Evolutionary conservation across 306 rosid genomes (phyloP).

Genomic region (Heteromeles arbutifolia): DNA sequence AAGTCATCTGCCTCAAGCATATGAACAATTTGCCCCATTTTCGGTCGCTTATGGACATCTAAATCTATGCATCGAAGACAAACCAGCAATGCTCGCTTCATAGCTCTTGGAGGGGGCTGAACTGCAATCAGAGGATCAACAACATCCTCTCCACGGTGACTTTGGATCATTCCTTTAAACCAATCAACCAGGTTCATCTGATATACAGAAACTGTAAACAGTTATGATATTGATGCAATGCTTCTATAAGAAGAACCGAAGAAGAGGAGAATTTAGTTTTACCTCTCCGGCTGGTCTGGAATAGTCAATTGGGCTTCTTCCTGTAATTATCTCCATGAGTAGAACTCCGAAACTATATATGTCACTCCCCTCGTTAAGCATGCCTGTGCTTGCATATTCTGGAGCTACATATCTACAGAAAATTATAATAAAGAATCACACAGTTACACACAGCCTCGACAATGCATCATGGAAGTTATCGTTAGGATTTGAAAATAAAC

Average conservation of each 20-base stretch:
- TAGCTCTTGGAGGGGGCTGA: slow-evolving; percentile 66
- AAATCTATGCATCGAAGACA: slow-evolving; percentile 88
- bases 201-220: slow-evolving; percentile 9
- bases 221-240: slow-evolving; percentile 6
- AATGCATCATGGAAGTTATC: neutral
- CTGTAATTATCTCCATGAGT: slow-evolving; percentile 96
- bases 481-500: slow-evolving; percentile 14
- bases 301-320: slow-evolving; percentile 91
- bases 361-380: slow-evolving; percentile 94
- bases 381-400: slow-evolving; percentile 92
- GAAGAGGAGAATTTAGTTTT: slow-evolving; percentile 13
- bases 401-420: slow-evolving; percentile 86
- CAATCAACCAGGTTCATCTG: slow-evolving; percentile 98
- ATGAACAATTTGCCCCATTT: slow-evolving; percentile 97
- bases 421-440: neutral
- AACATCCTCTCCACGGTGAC: slow-evolving; percentile 78
- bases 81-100: slow-evolving; percentile 75
- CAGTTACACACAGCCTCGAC: neutral
- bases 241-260: neutral
- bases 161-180: slow-evolving; percentile 88
- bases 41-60: slow-evolving; percentile 84
- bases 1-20: slow-evolving; percentile 97
- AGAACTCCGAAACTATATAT: slow-evolving; percentile 91
- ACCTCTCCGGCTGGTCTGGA: slow-evolving; percentile 92
- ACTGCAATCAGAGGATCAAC: slow-evolving; percentile 70